Conservation (phyloP, 108 stramenopile species). For the Cyclotella cryptica region DNA sequence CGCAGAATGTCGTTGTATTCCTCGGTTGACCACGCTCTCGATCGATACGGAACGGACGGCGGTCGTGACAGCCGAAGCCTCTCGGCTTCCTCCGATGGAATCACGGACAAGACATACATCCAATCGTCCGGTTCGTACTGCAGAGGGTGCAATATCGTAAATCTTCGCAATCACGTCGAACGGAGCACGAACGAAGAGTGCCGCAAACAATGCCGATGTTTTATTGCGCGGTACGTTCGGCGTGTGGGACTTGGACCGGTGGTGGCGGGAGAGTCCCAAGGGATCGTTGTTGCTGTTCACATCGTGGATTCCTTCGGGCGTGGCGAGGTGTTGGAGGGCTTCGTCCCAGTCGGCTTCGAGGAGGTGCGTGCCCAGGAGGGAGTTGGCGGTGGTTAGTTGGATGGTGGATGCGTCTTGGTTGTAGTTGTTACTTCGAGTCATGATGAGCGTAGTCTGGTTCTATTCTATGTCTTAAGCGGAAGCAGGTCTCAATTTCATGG, state of each 20-base stretch:
- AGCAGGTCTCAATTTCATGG: too few relatives aligned
- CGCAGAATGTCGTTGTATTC: conserved; percentile 24
- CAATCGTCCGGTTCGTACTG: conserved; percentile 17
- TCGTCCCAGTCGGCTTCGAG: conserved; percentile 40
- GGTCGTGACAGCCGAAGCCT: too few relatives aligned
- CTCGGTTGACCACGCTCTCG: conserved; percentile 18
- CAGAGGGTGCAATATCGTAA: conserved; percentile 17
- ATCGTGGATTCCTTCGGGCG: conserved; percentile 33
- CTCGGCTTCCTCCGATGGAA: conserved; percentile 35
- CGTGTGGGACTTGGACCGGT: not conserved
- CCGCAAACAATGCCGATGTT: conserved; percentile 32
- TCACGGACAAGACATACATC: conserved; percentile 32
- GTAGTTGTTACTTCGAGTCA: not conserved
- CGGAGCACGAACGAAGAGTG: conserved; percentile 42
- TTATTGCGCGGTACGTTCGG: not conserved
- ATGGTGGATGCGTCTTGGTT: conserved; percentile 27
- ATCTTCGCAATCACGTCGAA: conserved; percentile 25
- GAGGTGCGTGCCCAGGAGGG: conserved; percentile 26
- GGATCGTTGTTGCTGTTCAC: conserved; percentile 33
- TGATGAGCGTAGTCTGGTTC: too few relatives aligned
- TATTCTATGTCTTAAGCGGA: too few relatives aligned
- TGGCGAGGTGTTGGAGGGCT: conserved; percentile 29
- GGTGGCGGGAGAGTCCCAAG: conserved; percentile 18
- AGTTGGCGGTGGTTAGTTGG: conserved; percentile 30
- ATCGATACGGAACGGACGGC: conserved; percentile 14